Evolutionary conservation across 1,139 yeast genomes (phyloP).

Genomic region (Diutina catenulata): DNA sequence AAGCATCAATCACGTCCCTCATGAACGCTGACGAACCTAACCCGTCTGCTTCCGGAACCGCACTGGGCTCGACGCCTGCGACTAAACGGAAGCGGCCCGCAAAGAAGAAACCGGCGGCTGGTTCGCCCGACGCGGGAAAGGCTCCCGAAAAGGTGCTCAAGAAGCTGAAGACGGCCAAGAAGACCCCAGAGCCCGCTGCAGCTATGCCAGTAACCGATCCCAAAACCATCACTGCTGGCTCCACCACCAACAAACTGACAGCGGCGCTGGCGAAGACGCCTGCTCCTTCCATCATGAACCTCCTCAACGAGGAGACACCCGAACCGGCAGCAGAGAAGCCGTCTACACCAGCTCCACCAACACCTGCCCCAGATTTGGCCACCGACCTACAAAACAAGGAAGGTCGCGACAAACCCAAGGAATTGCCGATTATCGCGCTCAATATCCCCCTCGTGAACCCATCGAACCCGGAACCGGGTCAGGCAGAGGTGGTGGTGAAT

Average conservation of each 20-base stretch:
- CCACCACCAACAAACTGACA: slow-evolving; percentile 11
- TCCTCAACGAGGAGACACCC: not conserved
- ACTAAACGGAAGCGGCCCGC: slow-evolving; percentile 7
- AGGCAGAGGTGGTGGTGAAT: slow-evolving; percentile 65
- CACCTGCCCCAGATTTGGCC: slow-evolving; percentile 16
- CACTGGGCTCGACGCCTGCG: slow-evolving; percentile 8
- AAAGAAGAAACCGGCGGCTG: slow-evolving; percentile 9
- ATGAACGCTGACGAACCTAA: slow-evolving; percentile 9
- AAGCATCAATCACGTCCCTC: slow-evolving; percentile 9
- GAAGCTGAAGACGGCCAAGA: slow-evolving; percentile 8
- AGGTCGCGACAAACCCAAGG: slow-evolving; percentile 13
- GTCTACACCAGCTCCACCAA: not conserved
- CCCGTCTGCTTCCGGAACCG: not conserved
- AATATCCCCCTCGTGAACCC: slow-evolving; percentile 46
- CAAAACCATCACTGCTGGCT: slow-evolving; percentile 11
- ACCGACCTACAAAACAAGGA: slow-evolving; percentile 17
- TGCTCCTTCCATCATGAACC: slow-evolving; percentile 12
- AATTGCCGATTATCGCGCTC: slow-evolving; percentile 42
- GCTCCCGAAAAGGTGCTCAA: slow-evolving; percentile 9
- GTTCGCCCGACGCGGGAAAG: not conserved
- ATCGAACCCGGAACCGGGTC: slow-evolving; percentile 44
- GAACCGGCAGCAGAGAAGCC: not conserved
- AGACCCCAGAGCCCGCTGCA: slow-evolving; percentile 7
- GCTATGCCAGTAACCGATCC: no score
- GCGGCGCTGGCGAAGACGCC: slow-evolving; percentile 8